Evolutionary conservation across 768 basidiomycete species (phyloP).

Genomic region (Pisolithus marmoratus): DNA sequence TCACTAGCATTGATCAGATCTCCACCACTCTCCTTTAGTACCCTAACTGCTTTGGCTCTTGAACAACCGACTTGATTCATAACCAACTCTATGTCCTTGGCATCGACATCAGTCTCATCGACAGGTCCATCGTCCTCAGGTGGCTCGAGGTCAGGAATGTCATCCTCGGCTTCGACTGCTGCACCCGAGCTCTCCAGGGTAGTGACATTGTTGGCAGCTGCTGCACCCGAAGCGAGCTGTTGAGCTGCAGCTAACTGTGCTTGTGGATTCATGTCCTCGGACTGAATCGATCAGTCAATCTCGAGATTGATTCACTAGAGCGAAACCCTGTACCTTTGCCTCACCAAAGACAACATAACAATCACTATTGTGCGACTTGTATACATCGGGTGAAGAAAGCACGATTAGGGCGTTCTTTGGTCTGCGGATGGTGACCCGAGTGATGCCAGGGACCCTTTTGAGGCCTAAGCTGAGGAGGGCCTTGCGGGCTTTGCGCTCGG

Average conservation of each 20-base stretch:
- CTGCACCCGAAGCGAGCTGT: conserved; percentile 57
- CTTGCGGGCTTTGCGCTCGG: conserved; percentile 94
- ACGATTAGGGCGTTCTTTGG: conserved; percentile 97
- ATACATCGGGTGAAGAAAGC: conserved; percentile 90
- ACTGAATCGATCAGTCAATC: conserved; percentile 33
- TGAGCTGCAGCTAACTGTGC: conserved; percentile 75
- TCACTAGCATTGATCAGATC: conserved; percentile 96
- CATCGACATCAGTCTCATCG: conserved; percentile 85
- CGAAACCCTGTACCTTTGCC: conserved; percentile 58
- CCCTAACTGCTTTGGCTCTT: conserved; percentile 87
- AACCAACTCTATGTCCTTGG: conserved; percentile 93
- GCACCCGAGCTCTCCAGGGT: conserved; percentile 47
- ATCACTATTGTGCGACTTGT: conserved; percentile 96
- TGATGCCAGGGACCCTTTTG: conserved; percentile 90
- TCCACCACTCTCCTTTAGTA: conserved; percentile 85
- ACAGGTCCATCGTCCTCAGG: conserved; percentile 76
- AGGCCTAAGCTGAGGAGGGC: conserved; percentile 86
- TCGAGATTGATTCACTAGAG: conserved; percentile 3
- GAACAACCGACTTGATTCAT: conserved; percentile 86
- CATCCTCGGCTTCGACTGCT: conserved; percentile 51
- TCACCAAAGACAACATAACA: conserved; percentile 99
- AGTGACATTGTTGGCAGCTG: conserved; percentile 36
- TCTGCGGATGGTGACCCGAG: conserved; percentile 88
- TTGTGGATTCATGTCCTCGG: conserved; percentile 83
- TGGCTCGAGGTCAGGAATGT: conserved; percentile 79